Percentiles rank a stretch among this genome's conserved stretches.
Conservation (phyloP, 208 protist species). For the Trypanosoma caninum region DNA sequence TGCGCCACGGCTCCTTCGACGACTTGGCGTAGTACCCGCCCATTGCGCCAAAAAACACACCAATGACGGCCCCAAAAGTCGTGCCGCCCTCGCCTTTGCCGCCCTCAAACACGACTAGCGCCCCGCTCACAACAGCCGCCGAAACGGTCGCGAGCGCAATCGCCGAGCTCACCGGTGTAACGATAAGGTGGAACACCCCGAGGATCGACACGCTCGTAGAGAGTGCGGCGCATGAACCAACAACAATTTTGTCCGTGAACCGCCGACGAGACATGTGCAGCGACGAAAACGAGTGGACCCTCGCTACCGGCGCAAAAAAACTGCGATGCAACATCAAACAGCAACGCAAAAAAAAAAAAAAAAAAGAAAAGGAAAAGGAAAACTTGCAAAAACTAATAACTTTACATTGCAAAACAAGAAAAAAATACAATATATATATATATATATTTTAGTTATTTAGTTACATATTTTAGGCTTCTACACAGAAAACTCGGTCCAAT, state of each 20-base stretch:
- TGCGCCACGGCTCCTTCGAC: constrained; percentile 84
- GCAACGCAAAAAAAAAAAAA: constrained; percentile 12
- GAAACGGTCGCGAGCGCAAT: constrained; percentile 63
- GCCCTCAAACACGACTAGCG: constrained; percentile 73
- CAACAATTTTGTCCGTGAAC: constrained; percentile 79
- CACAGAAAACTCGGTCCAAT: no score
- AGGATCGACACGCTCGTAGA: constrained; percentile 66
- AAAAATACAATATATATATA: background rate
- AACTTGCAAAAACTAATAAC: no score
- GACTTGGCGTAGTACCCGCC: constrained; percentile 88
- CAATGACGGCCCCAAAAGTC: constrained; percentile 74
- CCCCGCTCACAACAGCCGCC: constrained; percentile 60
- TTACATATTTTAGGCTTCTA: no score
- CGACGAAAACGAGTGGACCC: background rate
- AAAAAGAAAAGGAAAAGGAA: background rate
- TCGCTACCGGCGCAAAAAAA: background rate
- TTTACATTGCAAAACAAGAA: no score
- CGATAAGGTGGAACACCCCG: constrained; percentile 80
- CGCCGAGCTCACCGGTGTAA: constrained; percentile 60
- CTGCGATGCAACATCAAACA: constrained; percentile 26
- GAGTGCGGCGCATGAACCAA: constrained; percentile 56
- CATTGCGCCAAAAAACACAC: constrained; percentile 76
- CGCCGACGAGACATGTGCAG: constrained; percentile 25
- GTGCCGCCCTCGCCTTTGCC: constrained; percentile 60
- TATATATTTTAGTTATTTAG: no score